Base-by-base conservation (phyloP, 163 green algal genomes). In the Smithsoniella earleae region DNA sequence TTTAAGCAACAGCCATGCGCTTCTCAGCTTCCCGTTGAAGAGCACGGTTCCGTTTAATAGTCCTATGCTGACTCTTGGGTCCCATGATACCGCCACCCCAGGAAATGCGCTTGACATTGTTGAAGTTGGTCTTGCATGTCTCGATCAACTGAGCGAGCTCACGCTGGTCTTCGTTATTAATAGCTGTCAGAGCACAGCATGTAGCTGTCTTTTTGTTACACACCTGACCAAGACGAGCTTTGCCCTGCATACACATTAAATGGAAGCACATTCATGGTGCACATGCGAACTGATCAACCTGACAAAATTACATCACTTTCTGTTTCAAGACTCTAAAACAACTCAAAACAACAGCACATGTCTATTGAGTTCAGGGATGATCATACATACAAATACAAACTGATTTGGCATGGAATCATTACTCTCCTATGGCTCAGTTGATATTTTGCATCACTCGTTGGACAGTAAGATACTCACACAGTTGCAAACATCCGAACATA, bases 21-120 rank as follows among this genome's bases (percentile, higher is more conserved):
- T 91, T 83, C 36, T 83, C 86, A 33, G 86, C 75, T 84, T 96
- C 89, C 79, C 85, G 87, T 64, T 89, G 87, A 34, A 96, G 78
- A 46, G 86, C 77, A 27, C 78, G 81, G 85, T 96, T 89, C 34
- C 82, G 80, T 82, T 90, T 89, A 79, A 86, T 87, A 45, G 83
- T 82, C 82, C 90, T 90, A 76, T 88, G 86, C 90, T 97, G 90
- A 46, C 84, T 92, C 90, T 98, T 98, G 82, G 89, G 79, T 66
- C 94, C 94, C 91, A 98, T 92, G 84, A 98, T 96, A 82, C 93
- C 92, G 77, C 93, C 95, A 73, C 94, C 95, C 95, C 95, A 99
- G 54, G 79, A 77, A 31, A 96, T 80, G 62, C 91, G 84, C 5
- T 86, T 52, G 52, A 83, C 89, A 28, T 96, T 87, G 74, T 93